phyloP scores from a whole-genome alignment of 1,284 basidiomycete species.

The Leucoagaricus sp. region DNA sequence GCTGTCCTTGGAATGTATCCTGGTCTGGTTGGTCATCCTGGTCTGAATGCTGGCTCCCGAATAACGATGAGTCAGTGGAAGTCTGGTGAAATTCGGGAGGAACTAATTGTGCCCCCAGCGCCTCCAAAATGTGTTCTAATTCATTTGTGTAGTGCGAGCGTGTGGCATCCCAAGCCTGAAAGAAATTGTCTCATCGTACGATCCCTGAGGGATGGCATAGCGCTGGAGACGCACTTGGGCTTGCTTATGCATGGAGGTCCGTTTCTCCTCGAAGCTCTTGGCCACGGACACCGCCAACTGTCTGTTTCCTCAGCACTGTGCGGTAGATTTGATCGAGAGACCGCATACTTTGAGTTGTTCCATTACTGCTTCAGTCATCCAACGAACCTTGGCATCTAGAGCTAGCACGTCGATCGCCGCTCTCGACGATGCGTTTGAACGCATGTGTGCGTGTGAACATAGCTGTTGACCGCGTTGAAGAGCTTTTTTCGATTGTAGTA shows the following conservation, averaged over 20 bases:
- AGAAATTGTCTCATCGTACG: not conserved
- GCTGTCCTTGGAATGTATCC: slow-evolving; percentile 5
- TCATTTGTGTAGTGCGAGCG: slow-evolving; percentile 58
- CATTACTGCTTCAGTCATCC: slow-evolving; percentile 69
- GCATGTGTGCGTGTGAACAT: slow-evolving; percentile 60
- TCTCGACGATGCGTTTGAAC: slow-evolving; percentile 63
- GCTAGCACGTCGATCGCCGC: slow-evolving; percentile 69
- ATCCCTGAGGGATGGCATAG: not conserved
- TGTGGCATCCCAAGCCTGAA: slow-evolving; percentile 69
- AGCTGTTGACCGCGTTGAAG: slow-evolving; percentile 74
- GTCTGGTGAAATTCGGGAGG: slow-evolving; percentile 75
- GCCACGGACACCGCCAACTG: slow-evolving; percentile 73
- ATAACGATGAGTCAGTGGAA: slow-evolving; percentile 67
- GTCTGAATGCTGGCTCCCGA: slow-evolving; percentile 70
- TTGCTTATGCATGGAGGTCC: slow-evolving; percentile 55
- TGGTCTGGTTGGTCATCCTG: slow-evolving; percentile 34
- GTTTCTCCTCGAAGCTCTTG: slow-evolving; percentile 71
- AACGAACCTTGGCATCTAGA: slow-evolving; percentile 74
- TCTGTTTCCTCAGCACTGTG: not conserved
- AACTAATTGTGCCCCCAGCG: slow-evolving; percentile 67
- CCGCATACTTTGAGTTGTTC: slow-evolving; percentile 68
- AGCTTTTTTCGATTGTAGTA: slow-evolving; percentile 77
- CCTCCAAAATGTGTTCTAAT: slow-evolving; percentile 70
- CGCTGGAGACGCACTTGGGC: slow-evolving; percentile 50
- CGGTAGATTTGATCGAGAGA: not conserved